phyloP scores from a whole-genome alignment of 345 rosid species.

The Eucalyptus urophylla region DNA sequence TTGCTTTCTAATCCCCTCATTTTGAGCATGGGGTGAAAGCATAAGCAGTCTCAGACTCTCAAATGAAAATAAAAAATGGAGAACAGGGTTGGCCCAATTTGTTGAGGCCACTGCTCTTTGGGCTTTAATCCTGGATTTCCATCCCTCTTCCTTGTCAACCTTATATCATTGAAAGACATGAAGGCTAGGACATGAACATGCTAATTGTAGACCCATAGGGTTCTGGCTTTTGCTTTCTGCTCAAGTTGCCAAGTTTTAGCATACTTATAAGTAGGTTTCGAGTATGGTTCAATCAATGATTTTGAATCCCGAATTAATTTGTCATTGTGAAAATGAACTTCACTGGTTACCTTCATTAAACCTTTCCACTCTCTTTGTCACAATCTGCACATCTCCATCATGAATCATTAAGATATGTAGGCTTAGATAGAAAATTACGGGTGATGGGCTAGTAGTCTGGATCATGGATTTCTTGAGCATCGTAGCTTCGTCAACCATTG shows the following conservation, averaged over 20 bases:
- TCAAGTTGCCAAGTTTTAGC: not conserved
- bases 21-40: not conserved
- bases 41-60: not conserved
- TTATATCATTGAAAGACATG: not conserved
- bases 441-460: not conserved
- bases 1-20: not conserved
- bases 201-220: not conserved
- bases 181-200: not conserved
- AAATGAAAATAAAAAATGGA: not conserved
- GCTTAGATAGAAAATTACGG: not conserved
- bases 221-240: not conserved
- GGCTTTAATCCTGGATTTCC: not conserved
- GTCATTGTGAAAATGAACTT: not conserved
- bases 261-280: not conserved
- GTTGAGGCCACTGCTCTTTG: not conserved
- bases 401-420: not conserved
- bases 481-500: not conserved
- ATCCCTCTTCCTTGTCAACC: not conserved
- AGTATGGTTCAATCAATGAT: not conserved
- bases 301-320: not conserved
- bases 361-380: not conserved
- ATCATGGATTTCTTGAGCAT: not conserved
- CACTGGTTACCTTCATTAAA: not conserved
- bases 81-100: not conserved
- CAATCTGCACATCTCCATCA: not conserved